phyloP scores from a whole-genome alignment of 345 rosid genomes.

The Eutrema heterophyllum region DNA sequence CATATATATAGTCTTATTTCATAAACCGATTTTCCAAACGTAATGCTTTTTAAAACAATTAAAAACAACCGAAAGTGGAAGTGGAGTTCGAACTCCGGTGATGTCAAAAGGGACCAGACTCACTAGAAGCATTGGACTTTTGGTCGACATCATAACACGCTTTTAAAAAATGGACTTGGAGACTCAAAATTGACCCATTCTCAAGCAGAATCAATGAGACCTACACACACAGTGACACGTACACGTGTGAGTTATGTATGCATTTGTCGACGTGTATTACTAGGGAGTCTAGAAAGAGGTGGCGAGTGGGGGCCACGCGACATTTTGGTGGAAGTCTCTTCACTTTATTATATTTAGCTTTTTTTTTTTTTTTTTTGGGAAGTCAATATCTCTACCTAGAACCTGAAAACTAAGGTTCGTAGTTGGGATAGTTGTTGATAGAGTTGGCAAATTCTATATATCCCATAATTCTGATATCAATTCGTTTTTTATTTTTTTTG shows the following conservation, averaged over 20 bases:
- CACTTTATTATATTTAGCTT: neutral
- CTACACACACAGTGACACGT: neutral
- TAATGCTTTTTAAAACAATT: neutral
- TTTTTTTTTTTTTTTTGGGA: neutral
- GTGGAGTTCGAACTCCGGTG: conserved; percentile 6
- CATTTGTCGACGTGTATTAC: neutral
- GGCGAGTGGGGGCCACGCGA: conserved; percentile 24
- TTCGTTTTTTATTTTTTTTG: neutral
- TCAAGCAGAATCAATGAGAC: neutral
- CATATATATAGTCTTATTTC: neutral
- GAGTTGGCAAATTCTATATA: conserved; percentile 23
- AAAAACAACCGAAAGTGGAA: neutral
- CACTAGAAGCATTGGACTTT: neutral
- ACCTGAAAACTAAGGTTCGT: conserved; percentile 12
- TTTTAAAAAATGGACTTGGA: neutral
- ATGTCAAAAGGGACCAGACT: neutral
- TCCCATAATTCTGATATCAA: neutral
- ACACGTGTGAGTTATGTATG: conserved; percentile 4
- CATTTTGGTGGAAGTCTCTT: conserved; percentile 13
- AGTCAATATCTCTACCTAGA: conserved; percentile 21
- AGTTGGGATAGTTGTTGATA: conserved; percentile 20
- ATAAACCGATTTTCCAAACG: neutral
- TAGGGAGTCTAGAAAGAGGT: neutral
- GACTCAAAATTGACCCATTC: conserved; percentile 11
- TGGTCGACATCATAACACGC: conserved; percentile 19